Evolutionary conservation across 148 eudicot species (phyloP), one percentile per base, ranked within the genome.

Genomic region (Suaeda aralocaspica): DNA sequence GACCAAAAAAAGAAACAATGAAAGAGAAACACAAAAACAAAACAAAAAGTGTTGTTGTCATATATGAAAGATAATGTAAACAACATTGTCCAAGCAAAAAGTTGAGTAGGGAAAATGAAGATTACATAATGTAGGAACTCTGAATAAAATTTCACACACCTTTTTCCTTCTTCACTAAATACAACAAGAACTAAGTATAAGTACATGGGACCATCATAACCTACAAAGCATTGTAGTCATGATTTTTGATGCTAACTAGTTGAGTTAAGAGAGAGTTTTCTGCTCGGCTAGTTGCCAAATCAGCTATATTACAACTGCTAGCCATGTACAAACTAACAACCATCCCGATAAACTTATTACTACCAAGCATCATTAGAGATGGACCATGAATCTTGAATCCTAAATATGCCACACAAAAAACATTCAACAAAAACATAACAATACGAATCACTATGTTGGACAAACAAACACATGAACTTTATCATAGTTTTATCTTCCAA

Each of bases 401-500:
- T 28, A 7, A 70, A 19, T 19, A 63, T 63, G 48, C 13, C 21
- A 34, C 5, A 24, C 25, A 59, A 34, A 33, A 4, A 24, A 62
- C 7, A 63, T 42, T 24, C n/a, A 22, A 22, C n/a, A 16, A 59
- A 41, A n/a, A 62, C 29, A 62, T 34, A 62, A n/a, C 64, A 60
- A 60, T 21, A 25, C 2, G 18, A 44, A 6, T 9, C n/a, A 60
- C 33, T 26, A 62, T 62, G 48, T 22, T 3, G 30, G n/a, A 63
- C 0, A 41, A 5, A 25, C 4, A 42, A 21, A 63, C 4, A 63
- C 50, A 63, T 33, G 12, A 18, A 7, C 42, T 59, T 31, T 59
- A 3, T 33, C 25, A 33, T 36, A 36, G 41, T 36, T 36, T 4
- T 4, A 36, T 36, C 41, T 36, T 36, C 41, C 41, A 36, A 36